Conservation (phyloP, 495 filamentous ascomycete species). For the Chaetomium tenue region DNA sequence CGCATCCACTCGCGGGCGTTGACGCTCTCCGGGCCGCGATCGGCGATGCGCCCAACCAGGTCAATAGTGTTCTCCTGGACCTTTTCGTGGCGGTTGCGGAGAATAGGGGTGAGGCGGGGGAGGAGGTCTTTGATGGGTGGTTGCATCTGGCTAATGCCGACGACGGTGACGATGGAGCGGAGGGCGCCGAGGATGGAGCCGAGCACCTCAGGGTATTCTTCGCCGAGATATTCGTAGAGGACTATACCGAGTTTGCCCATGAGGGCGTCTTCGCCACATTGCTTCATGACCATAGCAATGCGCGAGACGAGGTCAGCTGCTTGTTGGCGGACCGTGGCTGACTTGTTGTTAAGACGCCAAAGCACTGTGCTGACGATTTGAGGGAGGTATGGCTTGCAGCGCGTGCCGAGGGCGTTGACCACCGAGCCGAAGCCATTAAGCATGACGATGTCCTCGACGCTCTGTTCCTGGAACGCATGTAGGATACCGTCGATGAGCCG, state of each 20-base stretch:
- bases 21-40: constrained; percentile 92
- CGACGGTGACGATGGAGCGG: constrained; percentile 94
- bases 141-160: constrained; percentile 98
- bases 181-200: constrained; percentile 95
- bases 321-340: constrained; percentile 91
- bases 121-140: constrained; percentile 97
- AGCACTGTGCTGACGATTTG: constrained; percentile 96
- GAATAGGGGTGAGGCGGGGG: constrained; percentile 90
- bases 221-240: constrained; percentile 98
- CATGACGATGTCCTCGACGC: constrained; percentile 92
- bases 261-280: constrained; percentile 90
- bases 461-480: constrained; percentile 97
- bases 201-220: constrained; percentile 97
- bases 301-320: constrained; percentile 95
- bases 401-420: constrained; percentile 88
- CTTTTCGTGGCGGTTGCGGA: constrained; percentile 98
- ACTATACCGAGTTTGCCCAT: constrained; percentile 96
- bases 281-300: constrained; percentile 98
- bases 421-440: constrained; percentile 99
- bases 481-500: constrained; percentile 94
- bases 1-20: constrained; percentile 99
- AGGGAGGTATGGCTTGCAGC: constrained; percentile 93
- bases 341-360: constrained; percentile 98
- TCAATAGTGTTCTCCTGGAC: constrained; percentile 99
- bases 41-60: constrained; percentile 95